Percentiles rank a stretch among this genome's conserved stretches.
Evolutionary conservation across 2,329 filamentous ascomycete genomes (phyloP).

Genomic region (Hypomyces perniciosus): DNA sequence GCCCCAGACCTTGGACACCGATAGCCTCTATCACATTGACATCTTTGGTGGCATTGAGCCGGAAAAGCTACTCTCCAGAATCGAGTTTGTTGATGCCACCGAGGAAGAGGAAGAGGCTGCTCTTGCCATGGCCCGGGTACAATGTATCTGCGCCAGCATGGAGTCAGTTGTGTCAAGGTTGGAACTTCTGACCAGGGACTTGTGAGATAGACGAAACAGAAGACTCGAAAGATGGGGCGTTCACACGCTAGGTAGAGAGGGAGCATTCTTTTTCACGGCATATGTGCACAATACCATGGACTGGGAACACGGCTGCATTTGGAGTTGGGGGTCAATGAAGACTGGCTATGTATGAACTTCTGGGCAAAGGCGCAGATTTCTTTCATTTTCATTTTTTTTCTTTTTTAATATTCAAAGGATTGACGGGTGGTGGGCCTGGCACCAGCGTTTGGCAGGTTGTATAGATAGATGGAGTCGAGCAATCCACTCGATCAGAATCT

Average conservation of each 20-base stretch:
- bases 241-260: neutral
- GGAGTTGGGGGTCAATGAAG: constrained; percentile 10
- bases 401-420: neutral
- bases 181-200: constrained; percentile 31
- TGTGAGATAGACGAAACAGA: constrained; percentile 18
- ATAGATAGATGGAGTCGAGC: constrained; percentile 10
- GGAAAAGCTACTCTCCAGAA: constrained; percentile 58
- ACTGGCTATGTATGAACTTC: constrained; percentile 2
- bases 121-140: constrained; percentile 43
- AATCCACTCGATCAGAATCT: neutral
- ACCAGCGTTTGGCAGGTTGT: constrained; percentile 1
- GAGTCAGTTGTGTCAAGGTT: constrained; percentile 32
- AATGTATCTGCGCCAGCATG: constrained; percentile 39
- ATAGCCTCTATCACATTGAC: constrained; percentile 33
- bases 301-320: constrained; percentile 2
- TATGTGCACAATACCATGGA: constrained; percentile 6
- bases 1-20: constrained; percentile 37
- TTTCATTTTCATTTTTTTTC: neutral
- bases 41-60: constrained; percentile 50
- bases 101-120: constrained; percentile 41
- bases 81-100: constrained; percentile 57
- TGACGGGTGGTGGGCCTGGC: neutral
- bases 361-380: neutral
- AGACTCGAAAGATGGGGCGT: neutral
- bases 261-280: neutral